Percentiles rank a stretch among this genome's conserved stretches.
Evolutionary conservation across 164 flowering plant species (phyloP).

Genomic region (Tinospora cordifolia): DNA sequence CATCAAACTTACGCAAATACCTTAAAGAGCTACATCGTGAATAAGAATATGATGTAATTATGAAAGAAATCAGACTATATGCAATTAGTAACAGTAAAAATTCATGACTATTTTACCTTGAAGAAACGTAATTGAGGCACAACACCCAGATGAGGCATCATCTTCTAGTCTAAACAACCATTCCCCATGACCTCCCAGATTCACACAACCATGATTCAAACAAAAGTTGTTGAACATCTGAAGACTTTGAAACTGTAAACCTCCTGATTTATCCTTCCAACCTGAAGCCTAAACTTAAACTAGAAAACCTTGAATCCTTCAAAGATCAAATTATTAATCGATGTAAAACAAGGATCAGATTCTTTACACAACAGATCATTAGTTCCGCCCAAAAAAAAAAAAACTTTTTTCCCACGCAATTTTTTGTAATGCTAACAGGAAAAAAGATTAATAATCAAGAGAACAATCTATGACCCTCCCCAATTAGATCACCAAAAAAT

Average conservation of each 20-base stretch:
- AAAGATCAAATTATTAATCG: neutral
- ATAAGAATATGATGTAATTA: neutral
- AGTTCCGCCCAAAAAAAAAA: neutral
- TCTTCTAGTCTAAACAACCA: neutral
- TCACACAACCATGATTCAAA: neutral
- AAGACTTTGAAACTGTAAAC: neutral
- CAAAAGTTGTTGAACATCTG: neutral
- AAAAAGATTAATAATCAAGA: neutral
- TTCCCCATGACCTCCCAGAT: neutral
- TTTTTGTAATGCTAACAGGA: neutral
- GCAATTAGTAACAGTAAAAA: slow-evolving; percentile 3
- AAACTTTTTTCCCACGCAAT: neutral
- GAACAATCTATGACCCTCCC: neutral
- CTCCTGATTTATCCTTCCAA: neutral
- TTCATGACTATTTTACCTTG: slow-evolving; percentile 2
- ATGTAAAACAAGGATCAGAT: neutral
- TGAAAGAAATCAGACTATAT: neutral
- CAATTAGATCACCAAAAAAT: neutral
- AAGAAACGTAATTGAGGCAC: slow-evolving; percentile 4
- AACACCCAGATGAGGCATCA: slow-evolving; percentile 3
- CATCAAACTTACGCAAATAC: neutral
- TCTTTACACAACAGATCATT: neutral
- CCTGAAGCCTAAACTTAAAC: neutral
- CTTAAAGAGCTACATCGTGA: neutral
- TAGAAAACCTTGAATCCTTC: neutral